A percentile compares a stretch with the other conserved stretches of the same genome.
These are phyloP conservation scores for Colletotrichum sp. DNA, from an alignment of 2,329 filamentous ascomycete species.

Conservation along the genomic window DNA sequence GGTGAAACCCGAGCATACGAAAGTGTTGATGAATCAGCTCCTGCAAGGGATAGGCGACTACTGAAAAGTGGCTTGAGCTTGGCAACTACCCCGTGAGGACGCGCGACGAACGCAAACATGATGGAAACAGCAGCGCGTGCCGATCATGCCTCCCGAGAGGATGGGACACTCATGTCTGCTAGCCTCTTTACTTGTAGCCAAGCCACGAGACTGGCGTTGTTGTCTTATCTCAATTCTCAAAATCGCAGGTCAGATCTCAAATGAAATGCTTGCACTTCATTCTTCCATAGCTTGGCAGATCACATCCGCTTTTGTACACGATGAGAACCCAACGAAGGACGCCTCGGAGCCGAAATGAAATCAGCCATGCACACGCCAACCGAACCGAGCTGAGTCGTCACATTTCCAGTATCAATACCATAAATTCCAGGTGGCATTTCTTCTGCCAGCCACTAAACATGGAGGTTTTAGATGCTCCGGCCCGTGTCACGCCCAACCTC, in stretches of 20 bases:
- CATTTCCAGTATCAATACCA: background rate
- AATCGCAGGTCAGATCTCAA: background rate
- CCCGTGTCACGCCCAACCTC: constrained; percentile 34
- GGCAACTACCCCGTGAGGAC: background rate
- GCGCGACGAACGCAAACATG: background rate
- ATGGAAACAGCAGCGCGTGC: background rate
- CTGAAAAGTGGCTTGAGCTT: background rate
- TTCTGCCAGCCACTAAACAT: background rate
- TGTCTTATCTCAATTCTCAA: background rate
- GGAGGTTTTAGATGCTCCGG: constrained; percentile 32
- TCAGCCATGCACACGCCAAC: background rate
- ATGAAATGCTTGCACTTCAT: background rate
- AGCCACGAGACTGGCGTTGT: background rate
- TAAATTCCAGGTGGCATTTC: background rate
- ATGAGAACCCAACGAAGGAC: background rate
- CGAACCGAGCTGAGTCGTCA: background rate
- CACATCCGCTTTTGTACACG: background rate
- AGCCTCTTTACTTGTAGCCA: background rate
- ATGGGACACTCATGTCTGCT: background rate
- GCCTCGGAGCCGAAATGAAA: background rate
- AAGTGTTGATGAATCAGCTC: background rate
- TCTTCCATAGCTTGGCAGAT: background rate
- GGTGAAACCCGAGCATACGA: background rate
- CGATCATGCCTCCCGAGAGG: background rate
- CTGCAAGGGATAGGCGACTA: background rate